Conservation (phyloP, 192 early-diverging fungal species). For the Mortierella alpina region DNA sequence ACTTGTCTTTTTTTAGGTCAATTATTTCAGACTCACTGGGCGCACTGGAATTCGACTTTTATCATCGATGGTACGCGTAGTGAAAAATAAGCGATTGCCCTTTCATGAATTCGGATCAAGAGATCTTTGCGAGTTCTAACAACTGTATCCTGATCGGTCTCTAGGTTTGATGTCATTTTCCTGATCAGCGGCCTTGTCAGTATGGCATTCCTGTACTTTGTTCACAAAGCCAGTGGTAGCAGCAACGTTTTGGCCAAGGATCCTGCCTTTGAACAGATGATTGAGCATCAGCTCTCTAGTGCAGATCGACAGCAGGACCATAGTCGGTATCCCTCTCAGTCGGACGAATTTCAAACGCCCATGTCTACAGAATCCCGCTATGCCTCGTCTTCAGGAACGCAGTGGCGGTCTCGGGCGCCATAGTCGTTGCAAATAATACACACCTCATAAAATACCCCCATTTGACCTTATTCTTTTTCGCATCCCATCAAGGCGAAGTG, state of each 20-base stretch:
- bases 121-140: no score
- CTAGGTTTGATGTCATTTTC: slow-evolving; percentile 90
- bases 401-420: slow-evolving; percentile 38
- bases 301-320: not conserved
- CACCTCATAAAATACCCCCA: not conserved
- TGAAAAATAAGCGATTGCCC: not conserved
- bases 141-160: not conserved
- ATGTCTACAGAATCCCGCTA: slow-evolving; percentile 16
- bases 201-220: slow-evolving; percentile 76
- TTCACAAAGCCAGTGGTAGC: slow-evolving; percentile 68
- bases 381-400: slow-evolving; percentile 11
- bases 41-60: slow-evolving; percentile 89
- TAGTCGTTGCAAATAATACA: not conserved
- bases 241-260: slow-evolving; percentile 51
- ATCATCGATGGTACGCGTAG: slow-evolving; percentile 74
- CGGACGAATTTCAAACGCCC: slow-evolving; percentile 2
- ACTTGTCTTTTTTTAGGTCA: slow-evolving; percentile 49
- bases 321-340: not conserved
- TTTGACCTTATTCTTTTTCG: no score
- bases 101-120: no score
- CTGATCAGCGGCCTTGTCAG: slow-evolving; percentile 82
- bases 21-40: slow-evolving; percentile 85
- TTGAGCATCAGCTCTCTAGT: slow-evolving; percentile 17
- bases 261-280: slow-evolving; percentile 31
- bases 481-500: no score